phyloP scores from a whole-genome alignment of 1,284 basidiomycete genomes.

The Tetrapyrgos nigripes region DNA sequence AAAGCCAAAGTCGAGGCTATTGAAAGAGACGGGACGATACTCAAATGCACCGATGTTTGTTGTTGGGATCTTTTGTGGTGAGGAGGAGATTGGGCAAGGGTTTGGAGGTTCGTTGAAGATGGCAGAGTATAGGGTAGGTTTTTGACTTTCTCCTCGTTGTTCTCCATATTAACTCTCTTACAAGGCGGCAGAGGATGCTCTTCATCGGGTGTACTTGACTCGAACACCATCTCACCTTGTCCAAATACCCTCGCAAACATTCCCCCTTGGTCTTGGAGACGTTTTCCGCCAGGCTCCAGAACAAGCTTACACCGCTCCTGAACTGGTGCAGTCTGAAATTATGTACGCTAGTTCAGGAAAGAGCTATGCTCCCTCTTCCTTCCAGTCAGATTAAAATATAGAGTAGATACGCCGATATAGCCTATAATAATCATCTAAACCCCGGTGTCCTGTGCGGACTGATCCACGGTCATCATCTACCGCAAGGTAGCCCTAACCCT shows the following conservation, averaged over 20 bases:
- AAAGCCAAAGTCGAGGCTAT: conserved; percentile 76
- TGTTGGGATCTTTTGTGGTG: conserved; percentile 91
- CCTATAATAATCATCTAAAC: no score
- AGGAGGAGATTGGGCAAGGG: conserved; percentile 92
- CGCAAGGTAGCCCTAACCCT: no score
- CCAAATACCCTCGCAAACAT: conserved; percentile 75
- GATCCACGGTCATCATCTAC: no score
- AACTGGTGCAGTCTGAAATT: conserved; percentile 67
- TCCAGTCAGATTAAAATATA: background rate
- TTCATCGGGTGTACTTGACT: conserved; percentile 83
- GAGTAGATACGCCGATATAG: background rate
- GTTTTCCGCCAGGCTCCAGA: conserved; percentile 48
- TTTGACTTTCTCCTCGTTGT: background rate
- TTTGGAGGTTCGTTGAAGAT: conserved; percentile 93
- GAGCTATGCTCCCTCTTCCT: no score
- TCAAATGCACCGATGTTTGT: conserved; percentile 93
- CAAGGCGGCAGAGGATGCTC: conserved; percentile 85
- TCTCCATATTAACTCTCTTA: background rate
- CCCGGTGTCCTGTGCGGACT: no score
- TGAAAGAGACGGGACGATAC: conserved; percentile 92
- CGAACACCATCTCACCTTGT: conserved; percentile 69
- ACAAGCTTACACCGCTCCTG: conserved; percentile 56
- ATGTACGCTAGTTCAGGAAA: conserved; percentile 70
- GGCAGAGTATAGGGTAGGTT: conserved; percentile 90
- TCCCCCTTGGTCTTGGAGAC: conserved; percentile 57